Percentiles rank a stretch among this genome's conserved stretches.
Conservation (phyloP, 2,329 filamentous ascomycete species). For the Berkeleyomyces basicola region DNA sequence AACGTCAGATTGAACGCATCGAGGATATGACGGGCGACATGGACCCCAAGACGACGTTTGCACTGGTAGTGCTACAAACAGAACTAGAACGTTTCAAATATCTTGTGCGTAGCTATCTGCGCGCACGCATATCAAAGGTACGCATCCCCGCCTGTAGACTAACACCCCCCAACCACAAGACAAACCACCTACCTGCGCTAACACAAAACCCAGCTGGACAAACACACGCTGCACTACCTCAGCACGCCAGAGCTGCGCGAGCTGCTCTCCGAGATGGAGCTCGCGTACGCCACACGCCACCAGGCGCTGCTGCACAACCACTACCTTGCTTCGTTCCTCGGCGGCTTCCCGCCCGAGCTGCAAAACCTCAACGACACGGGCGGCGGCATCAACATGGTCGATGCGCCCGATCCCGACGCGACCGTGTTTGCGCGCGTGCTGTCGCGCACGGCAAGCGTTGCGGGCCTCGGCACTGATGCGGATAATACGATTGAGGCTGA, state of each 20-base stretch:
- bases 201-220: conserved; percentile 44
- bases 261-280: conserved; percentile 60
- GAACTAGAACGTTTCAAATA: conserved; percentile 92
- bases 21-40: conserved; percentile 68
- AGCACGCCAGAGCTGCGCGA: conserved; percentile 35
- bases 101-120: conserved; percentile 64
- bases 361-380: conserved; percentile 77
- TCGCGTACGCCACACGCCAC: conserved; percentile 69
- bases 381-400: conserved; percentile 80
- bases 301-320: conserved; percentile 72
- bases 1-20: conserved; percentile 51
- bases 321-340: conserved; percentile 72
- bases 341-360: conserved; percentile 60
- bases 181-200: background rate
- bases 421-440: conserved; percentile 73
- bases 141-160: background rate
- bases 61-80: conserved; percentile 86
- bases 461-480: conserved; percentile 44
- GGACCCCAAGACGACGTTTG: conserved; percentile 84
- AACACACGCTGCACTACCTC: conserved; percentile 58
- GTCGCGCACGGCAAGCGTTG: conserved; percentile 36
- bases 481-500: conserved; percentile 42
- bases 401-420: conserved; percentile 63
- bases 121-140: conserved; percentile 78
- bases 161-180: background rate